Evolutionary conservation across 192 early-diverging fungal genomes (phyloP), one percentile per base, ranked within the genome.

Genomic region (Polychytrium aggregatum): DNA sequence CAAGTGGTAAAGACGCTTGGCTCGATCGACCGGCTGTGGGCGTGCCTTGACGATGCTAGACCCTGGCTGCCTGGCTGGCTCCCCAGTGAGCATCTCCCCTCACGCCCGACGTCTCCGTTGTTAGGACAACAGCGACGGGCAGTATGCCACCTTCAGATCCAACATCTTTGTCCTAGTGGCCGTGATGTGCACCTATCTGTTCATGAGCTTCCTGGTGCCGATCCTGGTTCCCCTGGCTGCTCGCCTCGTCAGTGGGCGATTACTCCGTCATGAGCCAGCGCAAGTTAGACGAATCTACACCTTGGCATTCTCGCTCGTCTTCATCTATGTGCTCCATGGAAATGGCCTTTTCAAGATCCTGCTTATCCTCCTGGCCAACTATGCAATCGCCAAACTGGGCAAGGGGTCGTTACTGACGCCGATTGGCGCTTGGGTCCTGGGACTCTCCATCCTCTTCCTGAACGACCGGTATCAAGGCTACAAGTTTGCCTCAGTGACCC

Each of bases 401-500:
- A 68, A 72, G 41, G 69, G 74, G 0, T 66, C 67, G 1, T 51
- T 53, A 14, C 60, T 63, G 59, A 83, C 76, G 29, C 86, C 87
- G 0, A 38, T 65, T 1, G 38, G 86, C 11, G 77, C 83, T 13
- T 98, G 95, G 95, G 59, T 70, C 6, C 93, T 82, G 53, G 89
- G 82, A 47, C 35, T 98, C 27, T 69, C 53, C 1, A 62, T 94
- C 40, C 59, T 98, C 13, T 93, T 93, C 63, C 21, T 63, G 20
- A 95, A 90, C 53, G 83, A 91, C 56, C 50, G 52, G 9, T 87
- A 78, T 53, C 44, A 68, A 22, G 92, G 88, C 0, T 92, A 89
- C 52, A 57, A 58, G 22, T 95, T 85, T 62, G 57, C 44, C 0
- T 34, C 39, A 0, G 38, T 91, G 2, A 44, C 59, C n/a, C 47